These are phyloP conservation scores for Pseudocercospora vitis DNA, from an alignment of 2,329 filamentous ascomycete genomes.

Conservation along the genomic window DNA sequence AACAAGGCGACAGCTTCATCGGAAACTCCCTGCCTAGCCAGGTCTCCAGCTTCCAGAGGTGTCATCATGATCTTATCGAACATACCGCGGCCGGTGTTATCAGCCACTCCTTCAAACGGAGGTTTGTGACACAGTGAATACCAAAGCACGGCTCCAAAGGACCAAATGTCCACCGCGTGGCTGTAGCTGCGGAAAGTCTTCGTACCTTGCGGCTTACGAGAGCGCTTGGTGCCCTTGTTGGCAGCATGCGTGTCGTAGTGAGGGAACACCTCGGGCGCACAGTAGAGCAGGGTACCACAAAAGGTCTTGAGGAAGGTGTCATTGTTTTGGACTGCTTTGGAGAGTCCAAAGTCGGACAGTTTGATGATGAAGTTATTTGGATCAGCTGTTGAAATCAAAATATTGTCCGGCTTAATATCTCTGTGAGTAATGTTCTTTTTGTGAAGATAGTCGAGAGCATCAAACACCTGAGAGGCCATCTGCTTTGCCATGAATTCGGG, in stretches of 20 bases:
- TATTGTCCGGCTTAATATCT: constrained; percentile 99
- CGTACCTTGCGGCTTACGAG: constrained; percentile 51
- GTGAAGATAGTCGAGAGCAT: constrained; percentile 84
- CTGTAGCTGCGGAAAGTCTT: constrained; percentile 68
- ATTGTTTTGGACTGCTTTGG: constrained; percentile 81
- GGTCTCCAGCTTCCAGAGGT: constrained; percentile 64
- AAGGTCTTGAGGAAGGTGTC: constrained; percentile 94
- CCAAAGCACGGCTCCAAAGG: constrained; percentile 87
- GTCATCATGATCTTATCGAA: constrained; percentile 83
- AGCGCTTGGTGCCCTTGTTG: constrained; percentile 58
- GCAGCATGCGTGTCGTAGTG: constrained; percentile 68
- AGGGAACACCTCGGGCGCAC: constrained; percentile 93
- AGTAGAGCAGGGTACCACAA: constrained; percentile 92
- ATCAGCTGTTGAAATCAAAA: constrained; percentile 71
- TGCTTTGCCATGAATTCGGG: constrained; percentile 66
- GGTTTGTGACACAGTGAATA: constrained; percentile 76
- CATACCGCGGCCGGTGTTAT: constrained; percentile 75
- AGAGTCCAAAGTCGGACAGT: constrained; percentile 92
- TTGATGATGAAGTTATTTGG: constrained; percentile 72
- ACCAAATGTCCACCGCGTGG: constrained; percentile 95
- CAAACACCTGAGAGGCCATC: constrained; percentile 74
- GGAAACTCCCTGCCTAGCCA: constrained; percentile 62
- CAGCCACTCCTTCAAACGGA: constrained; percentile 76
- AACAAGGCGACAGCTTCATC: constrained; percentile 71
- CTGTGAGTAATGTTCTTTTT: constrained; percentile 87